Percentiles rank a stretch among this genome's conserved stretches.
phyloP scores from a whole-genome alignment of 169 alveolate species.

The Babesia bigemina region DNA sequence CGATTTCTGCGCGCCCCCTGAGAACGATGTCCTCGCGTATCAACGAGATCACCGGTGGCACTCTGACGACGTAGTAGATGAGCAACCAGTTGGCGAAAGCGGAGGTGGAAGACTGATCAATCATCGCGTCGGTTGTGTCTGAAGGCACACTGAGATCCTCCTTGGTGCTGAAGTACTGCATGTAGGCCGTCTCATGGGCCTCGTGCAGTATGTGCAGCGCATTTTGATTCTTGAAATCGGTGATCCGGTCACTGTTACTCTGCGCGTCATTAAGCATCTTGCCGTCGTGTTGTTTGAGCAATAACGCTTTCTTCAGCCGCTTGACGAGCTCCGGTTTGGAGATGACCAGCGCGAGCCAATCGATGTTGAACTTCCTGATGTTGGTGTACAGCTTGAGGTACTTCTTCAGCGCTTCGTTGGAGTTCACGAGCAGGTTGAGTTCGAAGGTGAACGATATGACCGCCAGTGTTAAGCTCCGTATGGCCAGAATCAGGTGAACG shows the following conservation, averaged over 20 bases:
- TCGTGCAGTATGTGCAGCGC: constrained; percentile 21
- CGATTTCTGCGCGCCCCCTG: constrained; percentile 21
- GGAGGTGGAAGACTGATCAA: constrained; percentile 43
- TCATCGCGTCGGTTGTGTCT: constrained; percentile 55
- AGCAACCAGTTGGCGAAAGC: constrained; percentile 60
- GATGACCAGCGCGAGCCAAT: constrained; percentile 55
- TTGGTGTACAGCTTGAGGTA: constrained; percentile 53
- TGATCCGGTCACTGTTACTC: background rate
- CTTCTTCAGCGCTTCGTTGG: constrained; percentile 62
- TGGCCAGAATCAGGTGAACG: constrained; percentile 51
- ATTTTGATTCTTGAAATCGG: constrained; percentile 8
- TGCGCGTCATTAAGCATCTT: constrained; percentile 7
- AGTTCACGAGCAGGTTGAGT: constrained; percentile 52
- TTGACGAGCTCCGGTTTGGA: constrained; percentile 47
- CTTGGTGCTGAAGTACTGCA: constrained; percentile 25
- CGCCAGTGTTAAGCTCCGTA: constrained; percentile 55
- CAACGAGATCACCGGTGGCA: constrained; percentile 63
- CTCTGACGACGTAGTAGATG: constrained; percentile 49
- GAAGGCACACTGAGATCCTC: constrained; percentile 51
- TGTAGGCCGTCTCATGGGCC: constrained; percentile 9
- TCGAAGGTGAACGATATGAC: constrained; percentile 57
- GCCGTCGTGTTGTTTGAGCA: background rate
- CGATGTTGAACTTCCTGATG: constrained; percentile 59
- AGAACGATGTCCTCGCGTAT: constrained; percentile 60
- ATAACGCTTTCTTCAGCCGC: constrained; percentile 20